phyloP scores from a whole-genome alignment of 106 monocot species.

The Chionographis japonica region DNA sequence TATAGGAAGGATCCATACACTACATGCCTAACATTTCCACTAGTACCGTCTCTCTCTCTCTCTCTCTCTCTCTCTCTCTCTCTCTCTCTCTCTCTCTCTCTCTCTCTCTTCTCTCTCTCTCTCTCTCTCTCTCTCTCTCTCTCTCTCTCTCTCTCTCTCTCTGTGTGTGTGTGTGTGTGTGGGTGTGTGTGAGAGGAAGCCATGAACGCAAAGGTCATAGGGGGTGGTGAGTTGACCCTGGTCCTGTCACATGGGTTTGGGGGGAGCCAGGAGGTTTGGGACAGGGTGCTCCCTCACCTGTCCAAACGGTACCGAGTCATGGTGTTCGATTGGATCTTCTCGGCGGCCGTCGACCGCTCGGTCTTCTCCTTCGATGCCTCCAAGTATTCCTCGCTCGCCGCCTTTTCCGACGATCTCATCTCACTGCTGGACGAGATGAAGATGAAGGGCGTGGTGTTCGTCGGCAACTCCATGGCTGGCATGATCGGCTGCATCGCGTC shows the following conservation, averaged over 20 bases:
- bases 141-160: background rate
- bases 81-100: background rate
- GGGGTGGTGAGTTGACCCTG: slow-evolving; percentile 34
- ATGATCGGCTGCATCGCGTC: slow-evolving; percentile 72
- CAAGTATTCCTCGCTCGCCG: slow-evolving; percentile 19
- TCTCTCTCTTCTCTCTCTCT: background rate
- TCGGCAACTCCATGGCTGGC: slow-evolving; percentile 75
- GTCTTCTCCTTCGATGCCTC: background rate
- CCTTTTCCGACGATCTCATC: slow-evolving; percentile 47
- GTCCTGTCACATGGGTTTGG: slow-evolving; percentile 69
- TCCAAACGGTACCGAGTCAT: slow-evolving; percentile 23
- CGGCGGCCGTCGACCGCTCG: slow-evolving; percentile 1
- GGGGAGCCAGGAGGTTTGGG: slow-evolving; percentile 54
- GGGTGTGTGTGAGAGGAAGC: slow-evolving; percentile 4
- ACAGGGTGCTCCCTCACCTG: slow-evolving; percentile 29
- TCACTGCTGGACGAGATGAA: slow-evolving; percentile 37
- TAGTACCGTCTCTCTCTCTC: background rate
- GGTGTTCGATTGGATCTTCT: slow-evolving; percentile 68
- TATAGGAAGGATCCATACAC: background rate
- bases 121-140: background rate
- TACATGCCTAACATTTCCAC: too few relatives aligned
- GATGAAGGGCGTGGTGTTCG: slow-evolving; percentile 19
- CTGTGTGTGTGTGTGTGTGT: too few relatives aligned
- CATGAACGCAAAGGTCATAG: slow-evolving; percentile 36
- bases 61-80: slow-evolving; percentile 1